phyloP scores from a whole-genome alignment of 257 asterid species.

The Phtheirospermum japonicum region DNA sequence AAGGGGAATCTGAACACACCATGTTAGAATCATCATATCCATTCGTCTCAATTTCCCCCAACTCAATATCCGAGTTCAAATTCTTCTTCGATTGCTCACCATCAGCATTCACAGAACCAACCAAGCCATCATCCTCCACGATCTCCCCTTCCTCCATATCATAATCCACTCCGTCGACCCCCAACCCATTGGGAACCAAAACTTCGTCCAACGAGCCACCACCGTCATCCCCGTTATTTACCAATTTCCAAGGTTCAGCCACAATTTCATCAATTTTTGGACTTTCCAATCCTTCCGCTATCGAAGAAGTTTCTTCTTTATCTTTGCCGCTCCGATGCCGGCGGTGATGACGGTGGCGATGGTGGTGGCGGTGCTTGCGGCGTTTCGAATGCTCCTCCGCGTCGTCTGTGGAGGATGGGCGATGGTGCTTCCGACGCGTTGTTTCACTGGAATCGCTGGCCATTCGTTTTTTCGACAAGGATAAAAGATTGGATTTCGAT shows the following conservation, averaged over 20 bases:
- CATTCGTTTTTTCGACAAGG: constrained; percentile 35
- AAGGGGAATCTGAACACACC: constrained; percentile 68
- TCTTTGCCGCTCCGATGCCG: constrained; percentile 57
- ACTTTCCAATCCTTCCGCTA: constrained; percentile 30
- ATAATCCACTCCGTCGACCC: constrained; percentile 54
- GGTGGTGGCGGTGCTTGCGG: constrained; percentile 81
- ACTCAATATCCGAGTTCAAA: constrained; percentile 43
- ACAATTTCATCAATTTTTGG: constrained; percentile 32
- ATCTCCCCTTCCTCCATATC: constrained; percentile 99
- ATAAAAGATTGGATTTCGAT: constrained; percentile 3
- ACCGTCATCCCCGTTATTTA: constrained; percentile 27
- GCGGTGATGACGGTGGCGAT: constrained; percentile 62
- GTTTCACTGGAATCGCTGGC: constrained; percentile 64
- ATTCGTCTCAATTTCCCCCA: constrained; percentile 41
- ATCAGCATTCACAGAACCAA: constrained; percentile 23
- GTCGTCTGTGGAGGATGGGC: constrained; percentile 60
- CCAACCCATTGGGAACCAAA: constrained; percentile 35
- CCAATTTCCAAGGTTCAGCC: constrained; percentile 31
- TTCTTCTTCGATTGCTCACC: constrained; percentile 34
- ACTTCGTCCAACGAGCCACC: constrained; percentile 32
- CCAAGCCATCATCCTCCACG: constrained; percentile 59
- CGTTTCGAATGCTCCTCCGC: constrained; percentile 71
- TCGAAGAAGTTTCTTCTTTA: constrained; percentile 28
- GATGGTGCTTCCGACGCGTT: constrained; percentile 64
- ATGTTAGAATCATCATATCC: constrained; percentile 38